Base-by-base conservation (phyloP, 2,329 filamentous ascomycete genomes). In the Paecilomyces dactylethromorphus region DNA sequence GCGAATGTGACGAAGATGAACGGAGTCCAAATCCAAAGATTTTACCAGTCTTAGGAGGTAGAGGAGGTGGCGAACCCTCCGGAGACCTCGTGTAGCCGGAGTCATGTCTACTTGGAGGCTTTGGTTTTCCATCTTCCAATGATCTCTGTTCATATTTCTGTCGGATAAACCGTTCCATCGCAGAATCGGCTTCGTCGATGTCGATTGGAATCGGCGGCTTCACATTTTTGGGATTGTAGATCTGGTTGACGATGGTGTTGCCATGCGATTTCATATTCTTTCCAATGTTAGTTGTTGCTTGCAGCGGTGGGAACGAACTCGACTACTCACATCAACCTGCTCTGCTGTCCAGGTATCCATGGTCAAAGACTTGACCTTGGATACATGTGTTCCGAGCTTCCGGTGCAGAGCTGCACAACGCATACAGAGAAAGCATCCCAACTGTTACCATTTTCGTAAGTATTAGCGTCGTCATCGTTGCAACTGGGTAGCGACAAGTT, bases 311-410 rank as follows among this genome's bases (percentile, higher is more conserved):
- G n/a, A 39, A n/a, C 26, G n/a, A 39, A n/a, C 26, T 1, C 8
- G 54, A 35, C 60, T 56, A 76, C 84, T 77, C 80, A 96, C 92
- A 78, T 99, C 94, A 63, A 99, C 92, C 78, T 99, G 94, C 61
- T 97, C 94, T 69, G 88, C 88, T 54, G 90, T 87, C 94, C 94
- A 99, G 66, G 89, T 94, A 77, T 99, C 94, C 92, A 99, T 97
- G 75, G 90, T 97, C 78, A 99, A 77, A 39, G 92, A 97, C 77
- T 99, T 99, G 80, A 99, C 92, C 76, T 99, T 99, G 65, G 92
- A 97, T 63, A 99, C 91, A 76, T 99, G 94, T 49, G 94, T 97
- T 62, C 94, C 94, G 69, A 99, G 82, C 78, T 97, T 97, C 71
- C 94, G 90, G 79, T 99, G 94, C 70, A 97, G 84, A 57, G 92